Evolutionary conservation across 108 stramenopile genomes (phyloP), one percentile per base, ranked within the genome.

Genomic region (Nitzschia sp.): DNA sequence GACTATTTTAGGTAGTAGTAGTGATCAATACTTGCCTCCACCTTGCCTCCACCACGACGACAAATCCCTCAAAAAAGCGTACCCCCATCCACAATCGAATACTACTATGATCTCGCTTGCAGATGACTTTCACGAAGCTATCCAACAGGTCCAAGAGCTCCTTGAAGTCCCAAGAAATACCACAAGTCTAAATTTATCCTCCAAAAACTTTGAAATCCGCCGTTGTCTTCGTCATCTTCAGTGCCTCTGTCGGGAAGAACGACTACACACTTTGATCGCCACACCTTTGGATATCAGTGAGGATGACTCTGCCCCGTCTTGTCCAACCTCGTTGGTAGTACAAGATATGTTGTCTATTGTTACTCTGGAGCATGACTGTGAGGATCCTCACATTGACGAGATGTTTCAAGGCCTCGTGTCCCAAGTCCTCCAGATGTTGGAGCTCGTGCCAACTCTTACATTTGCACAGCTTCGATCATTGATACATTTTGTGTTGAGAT

Each of bases 141-240:
- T 52, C n/a, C 25, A 52, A 29, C 2, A 52, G 17, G 38, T 65
- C 21, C 64, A 53, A 29, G n/a, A 12, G 14, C 37, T 53, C 15
- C n/a, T 65, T 41, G 20, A n/a, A 7, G 24, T 19, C 17, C 3
- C 62, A 12, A 29, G 29, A 34, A 34, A 34, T 34, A 34, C 29
- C 5, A 34, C 29, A 1, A 34, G 29, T 34, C 29, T 34, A 34
- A 34, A 1, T 34, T 1, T 2, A 2, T 50, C 62, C n/a, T 59
- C 57, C 7, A 26, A 26, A 0, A 0, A 41, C 29, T 67, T 55
- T 42, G 41, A 56, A 7, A 67, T 67, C 55, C 66, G 66, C 0
- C 53, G 51, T 6, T 56, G 66, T 40, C 53, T 67, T 67, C 66
- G 66, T 20, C 53, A 43, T n/a, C n/a, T 67, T 15, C 66, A 67